phyloP scores from a whole-genome alignment of 306 rosid genomes.

The Gillenia trifoliata region DNA sequence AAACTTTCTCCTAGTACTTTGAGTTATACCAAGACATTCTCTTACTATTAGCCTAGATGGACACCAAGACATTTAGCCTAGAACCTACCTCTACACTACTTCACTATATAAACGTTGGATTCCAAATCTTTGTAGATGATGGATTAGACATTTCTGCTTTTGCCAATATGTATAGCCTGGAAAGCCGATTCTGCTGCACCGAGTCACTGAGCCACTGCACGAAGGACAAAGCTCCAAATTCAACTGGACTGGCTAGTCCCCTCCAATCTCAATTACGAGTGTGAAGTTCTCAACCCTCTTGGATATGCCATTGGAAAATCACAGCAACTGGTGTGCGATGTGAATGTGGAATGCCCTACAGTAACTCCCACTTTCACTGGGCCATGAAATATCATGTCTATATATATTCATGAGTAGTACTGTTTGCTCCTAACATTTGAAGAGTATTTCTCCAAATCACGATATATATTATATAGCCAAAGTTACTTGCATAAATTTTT shows the following conservation, averaged over 20 bases:
- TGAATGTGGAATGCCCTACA: conserved; percentile 3
- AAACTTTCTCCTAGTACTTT: background rate
- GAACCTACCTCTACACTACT: background rate
- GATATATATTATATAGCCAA: too few species aligned
- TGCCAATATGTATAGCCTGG: background rate
- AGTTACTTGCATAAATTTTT: too few species aligned
- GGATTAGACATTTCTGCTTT: conserved; percentile 10
- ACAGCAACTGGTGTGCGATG: background rate
- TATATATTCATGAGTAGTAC: too few species aligned
- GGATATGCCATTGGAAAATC: background rate
- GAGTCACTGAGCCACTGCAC: background rate
- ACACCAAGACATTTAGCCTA: background rate
- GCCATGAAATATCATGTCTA: background rate
- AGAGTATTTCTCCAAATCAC: too few species aligned
- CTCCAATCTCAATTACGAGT: background rate
- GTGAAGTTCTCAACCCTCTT: background rate
- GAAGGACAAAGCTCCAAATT: background rate
- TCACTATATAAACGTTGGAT: conserved; percentile 1
- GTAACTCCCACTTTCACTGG: background rate
- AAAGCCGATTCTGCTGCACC: conserved; percentile 1
- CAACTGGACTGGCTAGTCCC: background rate
- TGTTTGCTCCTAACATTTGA: too few species aligned
- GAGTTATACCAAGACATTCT: too few species aligned
- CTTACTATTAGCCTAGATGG: background rate
- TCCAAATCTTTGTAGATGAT: background rate